A percentile compares a stretch with the other conserved stretches of the same genome.
phyloP scores from a whole-genome alignment of 78 protist genomes.

The Dictyostelium capitatum region DNA sequence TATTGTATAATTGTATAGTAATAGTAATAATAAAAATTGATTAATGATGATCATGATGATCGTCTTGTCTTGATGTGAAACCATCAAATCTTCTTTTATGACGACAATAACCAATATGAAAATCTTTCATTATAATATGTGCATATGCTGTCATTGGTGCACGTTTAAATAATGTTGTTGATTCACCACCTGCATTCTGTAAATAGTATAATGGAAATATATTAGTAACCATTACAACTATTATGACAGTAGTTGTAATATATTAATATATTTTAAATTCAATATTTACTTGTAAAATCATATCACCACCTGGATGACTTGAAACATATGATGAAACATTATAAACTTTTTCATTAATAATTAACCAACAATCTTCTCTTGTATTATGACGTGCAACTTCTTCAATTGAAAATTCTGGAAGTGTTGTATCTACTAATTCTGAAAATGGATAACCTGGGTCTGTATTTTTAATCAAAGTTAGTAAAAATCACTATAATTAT shows the following conservation, averaged over 20 bases:
- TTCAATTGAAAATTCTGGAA: constrained; percentile 81
- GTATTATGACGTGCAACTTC: constrained; percentile 90
- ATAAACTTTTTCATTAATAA: constrained; percentile 85
- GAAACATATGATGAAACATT: constrained; percentile 86
- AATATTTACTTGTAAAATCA: constrained; percentile 57
- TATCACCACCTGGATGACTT: constrained; percentile 90
- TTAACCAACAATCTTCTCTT: constrained; percentile 90
- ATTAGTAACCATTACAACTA: no score
- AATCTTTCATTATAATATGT: constrained; percentile 57
- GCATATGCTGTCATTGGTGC: constrained; percentile 70
- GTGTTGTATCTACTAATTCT: constrained; percentile 28
- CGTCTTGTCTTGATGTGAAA: constrained; percentile 27
- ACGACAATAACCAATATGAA: constrained; percentile 66
- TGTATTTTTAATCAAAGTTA: neutral
- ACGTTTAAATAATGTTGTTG: constrained; percentile 35
- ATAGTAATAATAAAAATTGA: neutral
- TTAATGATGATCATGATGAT: neutral
- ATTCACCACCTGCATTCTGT: constrained; percentile 65
- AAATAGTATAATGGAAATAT: no score
- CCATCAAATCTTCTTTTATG: constrained; percentile 70
- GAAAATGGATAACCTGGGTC: constrained; percentile 82
- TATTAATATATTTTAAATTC: no score
- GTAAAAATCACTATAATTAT: neutral
- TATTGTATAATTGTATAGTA: neutral
- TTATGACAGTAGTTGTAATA: no score